phyloP scores from a whole-genome alignment of 306 rosid genomes.

The Betula pendula region DNA sequence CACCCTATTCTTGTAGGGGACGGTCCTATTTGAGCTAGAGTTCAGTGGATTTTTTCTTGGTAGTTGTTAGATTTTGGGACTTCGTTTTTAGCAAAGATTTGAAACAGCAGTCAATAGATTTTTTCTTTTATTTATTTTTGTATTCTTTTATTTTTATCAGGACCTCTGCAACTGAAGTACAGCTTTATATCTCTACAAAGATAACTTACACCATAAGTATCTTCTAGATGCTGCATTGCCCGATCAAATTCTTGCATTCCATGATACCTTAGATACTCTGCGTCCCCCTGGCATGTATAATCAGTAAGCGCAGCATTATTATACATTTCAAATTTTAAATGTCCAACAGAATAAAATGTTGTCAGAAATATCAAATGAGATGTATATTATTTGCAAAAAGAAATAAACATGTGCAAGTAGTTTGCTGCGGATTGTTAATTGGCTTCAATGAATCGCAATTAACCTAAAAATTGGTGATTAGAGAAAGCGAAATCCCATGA shows the following conservation, averaged over 20 bases:
- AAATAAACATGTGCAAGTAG: conserved; percentile 2
- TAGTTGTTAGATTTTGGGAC: neutral
- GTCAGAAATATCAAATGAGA: neutral
- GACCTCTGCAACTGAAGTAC: conserved; percentile 6
- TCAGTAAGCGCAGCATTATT: conserved; percentile 29
- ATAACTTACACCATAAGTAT: conserved; percentile 73
- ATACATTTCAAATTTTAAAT: conserved; percentile 9
- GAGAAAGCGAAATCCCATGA: neutral
- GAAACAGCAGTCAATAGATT: neutral
- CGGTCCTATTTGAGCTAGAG: neutral
- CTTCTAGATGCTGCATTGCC: conserved; percentile 98
- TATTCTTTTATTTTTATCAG: neutral
- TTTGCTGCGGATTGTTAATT: conserved; percentile 1
- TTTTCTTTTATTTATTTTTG: no score
- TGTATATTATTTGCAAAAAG: neutral
- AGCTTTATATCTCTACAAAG: neutral
- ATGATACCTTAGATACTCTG: conserved; percentile 67
- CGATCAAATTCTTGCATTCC: conserved; percentile 97
- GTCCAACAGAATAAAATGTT: neutral
- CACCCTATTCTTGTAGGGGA: neutral
- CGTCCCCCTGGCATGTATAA: conserved; percentile 70
- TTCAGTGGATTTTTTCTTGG: neutral
- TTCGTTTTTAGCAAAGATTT: neutral
- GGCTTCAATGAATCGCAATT: neutral
- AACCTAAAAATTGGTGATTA: neutral